phyloP scores from a whole-genome alignment of 306 rosid genomes.

The Vachellia collinsii region DNA sequence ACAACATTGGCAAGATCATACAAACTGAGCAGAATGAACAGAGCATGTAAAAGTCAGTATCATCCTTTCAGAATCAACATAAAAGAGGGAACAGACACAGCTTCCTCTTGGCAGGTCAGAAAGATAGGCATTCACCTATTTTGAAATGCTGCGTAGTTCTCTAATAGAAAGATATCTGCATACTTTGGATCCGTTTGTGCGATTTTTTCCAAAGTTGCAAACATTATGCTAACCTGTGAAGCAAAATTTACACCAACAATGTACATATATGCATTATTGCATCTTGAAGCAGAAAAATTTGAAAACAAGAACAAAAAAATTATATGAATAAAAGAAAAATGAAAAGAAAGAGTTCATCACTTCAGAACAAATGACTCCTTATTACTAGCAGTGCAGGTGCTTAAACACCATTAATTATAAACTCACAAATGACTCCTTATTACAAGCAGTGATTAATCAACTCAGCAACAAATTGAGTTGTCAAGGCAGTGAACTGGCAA shows the following conservation, averaged over 20 bases:
- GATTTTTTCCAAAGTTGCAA: constrained; percentile 92
- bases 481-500: constrained; percentile 1
- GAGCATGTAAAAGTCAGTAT: constrained; percentile 24
- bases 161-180: constrained; percentile 86
- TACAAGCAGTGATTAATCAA: constrained; percentile 21
- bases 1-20: constrained; percentile 98
- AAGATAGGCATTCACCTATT: constrained; percentile 66
- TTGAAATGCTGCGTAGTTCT: constrained; percentile 98
- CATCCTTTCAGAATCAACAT: constrained; percentile 33
- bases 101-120: constrained; percentile 9
- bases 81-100: constrained; percentile 7
- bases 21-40: constrained; percentile 59
- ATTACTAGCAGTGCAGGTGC: constrained; percentile 2
- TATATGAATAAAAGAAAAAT: constrained; percentile 1
- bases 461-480: constrained; percentile 1
- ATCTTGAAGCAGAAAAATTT: neutral
- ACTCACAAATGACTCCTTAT: constrained; percentile 15
- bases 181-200: constrained; percentile 93
- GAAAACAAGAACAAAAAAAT: neutral
- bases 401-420: constrained; percentile 15
- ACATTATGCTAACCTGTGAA: constrained; percentile 92
- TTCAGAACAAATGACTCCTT: constrained; percentile 12
- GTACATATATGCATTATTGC: neutral
- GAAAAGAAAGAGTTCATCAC: neutral
- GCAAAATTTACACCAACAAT: constrained; percentile 36